Percentiles rank a stretch among this genome's conserved stretches.
Evolutionary conservation across 164 flowering plant genomes (phyloP).

Genomic region (Dillenia turbinata): DNA sequence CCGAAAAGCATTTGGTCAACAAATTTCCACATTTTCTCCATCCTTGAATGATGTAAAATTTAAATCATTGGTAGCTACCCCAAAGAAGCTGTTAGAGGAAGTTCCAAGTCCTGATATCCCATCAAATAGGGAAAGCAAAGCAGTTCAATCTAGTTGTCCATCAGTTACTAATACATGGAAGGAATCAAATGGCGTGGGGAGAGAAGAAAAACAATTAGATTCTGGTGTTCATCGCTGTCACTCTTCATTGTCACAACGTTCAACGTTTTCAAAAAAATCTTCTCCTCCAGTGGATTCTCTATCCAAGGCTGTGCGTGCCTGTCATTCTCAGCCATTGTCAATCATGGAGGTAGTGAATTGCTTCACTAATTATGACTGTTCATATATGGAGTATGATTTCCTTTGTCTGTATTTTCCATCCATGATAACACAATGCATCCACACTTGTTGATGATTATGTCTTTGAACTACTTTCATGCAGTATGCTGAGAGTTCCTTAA

Average conservation of each 20-base stretch:
- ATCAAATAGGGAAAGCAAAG: constrained; percentile 25
- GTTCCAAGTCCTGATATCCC: constrained; percentile 24
- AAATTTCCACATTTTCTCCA: constrained; percentile 37
- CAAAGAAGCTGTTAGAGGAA: constrained; percentile 20
- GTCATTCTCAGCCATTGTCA: constrained; percentile 90
- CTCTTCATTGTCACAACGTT: constrained; percentile 64
- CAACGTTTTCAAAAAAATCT: constrained; percentile 37
- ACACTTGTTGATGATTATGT: background rate
- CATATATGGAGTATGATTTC: background rate
- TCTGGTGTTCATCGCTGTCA: constrained; percentile 71
- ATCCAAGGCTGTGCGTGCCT: constrained; percentile 48
- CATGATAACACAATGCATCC: no score
- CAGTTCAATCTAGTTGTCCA: constrained; percentile 17
- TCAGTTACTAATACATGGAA: constrained; percentile 19
- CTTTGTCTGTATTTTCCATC: background rate
- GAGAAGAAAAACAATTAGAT: constrained; percentile 34
- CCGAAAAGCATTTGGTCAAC: constrained; percentile 67
- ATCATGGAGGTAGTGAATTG: constrained; percentile 55
- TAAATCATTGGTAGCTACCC: constrained; percentile 25
- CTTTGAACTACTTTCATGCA: constrained; percentile 23
- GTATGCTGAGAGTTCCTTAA: constrained; percentile 44
- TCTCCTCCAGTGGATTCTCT: constrained; percentile 52
- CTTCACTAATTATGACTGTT: background rate
- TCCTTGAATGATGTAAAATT: constrained; percentile 27
- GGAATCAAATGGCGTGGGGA: constrained; percentile 18